These are phyloP conservation scores for Starmerella floricola DNA, from an alignment of 805 yeast genomes.

Conservation along the genomic window DNA sequence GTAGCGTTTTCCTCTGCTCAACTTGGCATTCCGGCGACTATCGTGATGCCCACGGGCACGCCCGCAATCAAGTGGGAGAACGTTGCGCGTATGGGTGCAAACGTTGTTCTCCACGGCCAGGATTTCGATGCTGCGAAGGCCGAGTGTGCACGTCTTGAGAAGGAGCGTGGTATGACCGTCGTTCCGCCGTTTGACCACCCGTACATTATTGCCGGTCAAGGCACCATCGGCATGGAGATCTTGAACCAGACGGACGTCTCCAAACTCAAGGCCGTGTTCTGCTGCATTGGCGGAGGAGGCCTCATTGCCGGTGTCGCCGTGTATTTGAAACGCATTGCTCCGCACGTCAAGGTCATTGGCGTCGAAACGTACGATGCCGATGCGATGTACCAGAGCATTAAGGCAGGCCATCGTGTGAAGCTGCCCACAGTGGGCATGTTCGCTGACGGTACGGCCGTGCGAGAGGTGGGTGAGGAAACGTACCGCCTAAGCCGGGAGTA, in stretches of 20 bases:
- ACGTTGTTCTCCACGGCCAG: conserved; percentile 84
- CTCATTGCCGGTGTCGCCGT: conserved; percentile 81
- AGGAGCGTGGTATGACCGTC: conserved; percentile 63
- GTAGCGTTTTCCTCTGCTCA: conserved; percentile 85
- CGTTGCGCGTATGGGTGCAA: conserved; percentile 84
- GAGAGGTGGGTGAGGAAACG: conserved; percentile 78
- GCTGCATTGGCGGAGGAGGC: conserved; percentile 97
- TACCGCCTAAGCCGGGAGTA: conserved; percentile 63
- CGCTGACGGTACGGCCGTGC: conserved; percentile 98
- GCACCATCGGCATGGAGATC: conserved; percentile 89
- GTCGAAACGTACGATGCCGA: conserved; percentile 95
- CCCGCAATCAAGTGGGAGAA: conserved; percentile 89
- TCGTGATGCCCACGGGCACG: conserved; percentile 96
- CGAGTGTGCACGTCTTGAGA: conserved; percentile 66
- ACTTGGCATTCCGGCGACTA: conserved; percentile 82
- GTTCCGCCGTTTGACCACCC: conserved; percentile 99
- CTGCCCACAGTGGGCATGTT: conserved; percentile 79
- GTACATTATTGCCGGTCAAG: conserved; percentile 96
- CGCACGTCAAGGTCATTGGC: conserved; percentile 91
- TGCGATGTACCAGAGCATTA: conserved; percentile 66
- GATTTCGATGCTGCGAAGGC: conserved; percentile 91
- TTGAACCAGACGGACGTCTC: conserved; percentile 72
- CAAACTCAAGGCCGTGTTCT: conserved; percentile 72
- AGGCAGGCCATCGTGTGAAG: conserved; percentile 41
- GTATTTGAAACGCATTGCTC: conserved; percentile 87